Evolutionary conservation across 2,329 filamentous ascomycete genomes (phyloP).

Genomic region (Pyrenochaeta sp.): DNA sequence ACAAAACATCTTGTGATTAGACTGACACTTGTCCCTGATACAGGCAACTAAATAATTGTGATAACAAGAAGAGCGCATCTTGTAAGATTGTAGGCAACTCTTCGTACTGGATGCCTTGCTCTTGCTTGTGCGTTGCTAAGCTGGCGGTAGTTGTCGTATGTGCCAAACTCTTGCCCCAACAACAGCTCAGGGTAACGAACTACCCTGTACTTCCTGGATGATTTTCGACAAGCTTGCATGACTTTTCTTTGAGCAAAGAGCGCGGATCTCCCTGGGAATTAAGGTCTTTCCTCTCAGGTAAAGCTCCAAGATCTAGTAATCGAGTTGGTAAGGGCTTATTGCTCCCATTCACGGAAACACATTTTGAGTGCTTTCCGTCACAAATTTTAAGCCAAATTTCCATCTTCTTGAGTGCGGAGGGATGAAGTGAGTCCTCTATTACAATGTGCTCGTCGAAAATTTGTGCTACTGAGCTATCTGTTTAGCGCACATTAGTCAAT

Average conservation of each 20-base stretch:
- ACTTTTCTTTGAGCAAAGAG: not conserved
- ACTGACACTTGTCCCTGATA: too few relatives aligned
- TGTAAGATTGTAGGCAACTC: constrained; percentile 10
- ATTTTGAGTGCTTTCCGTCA: not conserved
- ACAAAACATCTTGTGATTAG: too few relatives aligned
- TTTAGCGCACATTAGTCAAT: not conserved
- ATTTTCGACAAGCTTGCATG: constrained; percentile 4
- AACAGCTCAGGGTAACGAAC: constrained; percentile 12
- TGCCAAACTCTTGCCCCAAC: constrained; percentile 11
- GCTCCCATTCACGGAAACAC: not conserved
- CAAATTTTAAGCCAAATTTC: not conserved
- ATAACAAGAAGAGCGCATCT: constrained; percentile 1
- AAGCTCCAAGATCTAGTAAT: not conserved
- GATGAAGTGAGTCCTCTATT: not conserved
- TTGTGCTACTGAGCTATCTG: not conserved
- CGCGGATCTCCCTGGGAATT: not conserved
- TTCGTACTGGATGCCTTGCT: constrained; percentile 4
- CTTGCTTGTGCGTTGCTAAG: not conserved
- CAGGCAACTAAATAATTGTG: too few relatives aligned
- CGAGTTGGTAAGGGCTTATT: not conserved
- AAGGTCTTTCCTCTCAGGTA: not conserved
- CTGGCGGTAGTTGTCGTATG: constrained; percentile 9
- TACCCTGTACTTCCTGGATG: not conserved
- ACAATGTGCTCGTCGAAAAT: not conserved
- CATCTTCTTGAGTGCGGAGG: not conserved